Base-by-base conservation (phyloP, 495 filamentous ascomycete species). In the Hypomontagnella monticulosa region DNA sequence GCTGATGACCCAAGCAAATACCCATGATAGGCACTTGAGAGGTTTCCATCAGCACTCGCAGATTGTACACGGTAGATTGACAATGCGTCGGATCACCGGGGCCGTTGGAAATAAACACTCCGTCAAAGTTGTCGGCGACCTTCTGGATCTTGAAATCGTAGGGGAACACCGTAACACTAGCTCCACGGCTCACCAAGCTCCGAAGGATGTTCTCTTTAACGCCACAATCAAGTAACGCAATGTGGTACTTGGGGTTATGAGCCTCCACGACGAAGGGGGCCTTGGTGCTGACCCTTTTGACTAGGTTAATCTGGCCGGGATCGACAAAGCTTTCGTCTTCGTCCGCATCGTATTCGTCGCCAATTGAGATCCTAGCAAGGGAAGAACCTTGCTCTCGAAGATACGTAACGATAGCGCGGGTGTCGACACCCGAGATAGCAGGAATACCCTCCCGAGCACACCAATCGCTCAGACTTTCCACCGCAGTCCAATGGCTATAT, bases 181-280 rank as follows among this genome's bases (percentile, higher is more conserved):
- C 88, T 20, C 93, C 95, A 32, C 95, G 91, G 76, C 81, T 83
- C 64, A 98, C 94, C 62, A 99, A 81, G 73, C 91, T 94, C 66
- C 95, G 91, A 49, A 99, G 87, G 75, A 99, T 99, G 82, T 98
- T 99, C 84, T 99, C 95, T 85, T 99, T 99, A 60, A 99, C 96
- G 78, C 95, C 95, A 75, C 95, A 99, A 80, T 99, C 95, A 75
- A 99, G 88, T 58, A 99, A 85, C 33, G 94, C 95, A 70, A 99
- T 87, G 79, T 99, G 95, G 76, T 89, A 87, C 73, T 90, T 88
- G 59, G 93, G 91, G 66, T 84, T 83, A 40, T 86, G 83, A 33
- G 92, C 90, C 63, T 87, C 87, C 61, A 97, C 89, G 73, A 97
- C 94, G 84, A 99, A 99, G 9, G 95, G 96, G 55, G 92, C 88